Base-by-base conservation (phyloP, 345 rosid genomes). In the Euphorbia peplus region DNA sequence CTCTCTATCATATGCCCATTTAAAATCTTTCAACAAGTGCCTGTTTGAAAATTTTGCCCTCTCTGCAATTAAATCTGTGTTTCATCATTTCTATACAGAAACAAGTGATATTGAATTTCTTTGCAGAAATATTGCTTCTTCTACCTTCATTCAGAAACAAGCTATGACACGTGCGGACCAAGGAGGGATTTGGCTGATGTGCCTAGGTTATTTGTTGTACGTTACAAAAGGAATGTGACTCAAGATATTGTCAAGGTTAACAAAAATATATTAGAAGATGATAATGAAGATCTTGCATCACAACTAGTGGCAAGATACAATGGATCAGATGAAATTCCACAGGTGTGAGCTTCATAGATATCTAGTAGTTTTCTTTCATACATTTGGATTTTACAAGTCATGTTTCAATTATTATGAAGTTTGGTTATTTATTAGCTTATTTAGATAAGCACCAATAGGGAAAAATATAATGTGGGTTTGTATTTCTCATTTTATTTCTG, bases 281-380 rank as follows among this genome's bases (percentile, higher is more conserved):
- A 84, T 48, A 88, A 89, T 61, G 81, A 75, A 35, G 96, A 91
- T 82, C 89, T 87, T 55, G 97, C 90, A 55, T 84, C 97, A 30
- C 98, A 93, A 79, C 97, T 93, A 55, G 95, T 92, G 24, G 95
- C 92, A 56, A 86, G 86, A 73, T 93, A 87, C 73, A 89, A 91
- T 53, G 92, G 92, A 73, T 82, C 90, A 4, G 70, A 75, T 68
- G 95, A 89, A 84, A 78, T 79, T 78, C 70, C 90, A 26, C 74
- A 86, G 93, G 98, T 90, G 75, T 50, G 64, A 65, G 60, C 11
- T 65, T 46, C 54, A 8, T 57, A 28, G 60, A 42, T 10, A 13
- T 32, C 16, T 64, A 21, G 7, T 51, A 42, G 44, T 19, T 29
- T 18, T 11, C 4, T 15, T 56, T 50, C 30, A 12, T 56, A 54